Percentiles rank a stretch among this genome's conserved stretches.
Evolutionary conservation across 306 rosid genomes (phyloP).

Genomic region (Vachellia pachyceras): DNA sequence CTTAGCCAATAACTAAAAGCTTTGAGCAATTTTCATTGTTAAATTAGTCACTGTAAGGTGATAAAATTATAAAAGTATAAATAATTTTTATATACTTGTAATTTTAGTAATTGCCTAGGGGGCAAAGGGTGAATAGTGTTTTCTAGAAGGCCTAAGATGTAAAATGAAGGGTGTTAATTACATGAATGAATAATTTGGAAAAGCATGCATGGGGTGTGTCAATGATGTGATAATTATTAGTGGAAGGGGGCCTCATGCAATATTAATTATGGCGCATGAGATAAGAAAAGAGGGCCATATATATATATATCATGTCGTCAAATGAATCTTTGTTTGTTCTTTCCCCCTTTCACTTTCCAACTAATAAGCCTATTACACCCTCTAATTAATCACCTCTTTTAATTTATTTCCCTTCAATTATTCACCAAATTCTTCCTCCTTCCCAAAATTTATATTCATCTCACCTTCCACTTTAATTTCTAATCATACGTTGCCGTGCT

Average conservation of each 20-base stretch:
- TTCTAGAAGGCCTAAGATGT: too few relatives aligned
- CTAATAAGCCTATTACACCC: background rate
- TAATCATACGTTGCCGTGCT: too few relatives aligned
- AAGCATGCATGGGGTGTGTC: background rate
- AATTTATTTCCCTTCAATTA: background rate
- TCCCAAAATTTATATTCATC: background rate
- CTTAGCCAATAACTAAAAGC: too few relatives aligned
- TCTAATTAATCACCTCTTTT: background rate
- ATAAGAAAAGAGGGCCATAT: background rate
- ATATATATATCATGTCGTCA: background rate
- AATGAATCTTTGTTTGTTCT: slow-evolving; percentile 1
- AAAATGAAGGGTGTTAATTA: background rate
- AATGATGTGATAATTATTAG: slow-evolving; percentile 19
- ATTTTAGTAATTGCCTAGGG: too few relatives aligned
- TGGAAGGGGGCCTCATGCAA: background rate
- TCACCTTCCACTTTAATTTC: too few relatives aligned
- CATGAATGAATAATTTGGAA: background rate
- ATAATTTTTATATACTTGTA: too few relatives aligned
- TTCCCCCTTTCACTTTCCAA: background rate
- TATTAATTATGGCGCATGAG: slow-evolving; percentile 26
- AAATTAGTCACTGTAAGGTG: too few relatives aligned
- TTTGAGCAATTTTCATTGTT: too few relatives aligned
- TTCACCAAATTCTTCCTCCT: background rate
- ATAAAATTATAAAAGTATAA: too few relatives aligned
- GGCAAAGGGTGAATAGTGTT: too few relatives aligned